Conservation (phyloP, 2,329 filamentous ascomycete genomes). For the Aspergillus sp. region DNA sequence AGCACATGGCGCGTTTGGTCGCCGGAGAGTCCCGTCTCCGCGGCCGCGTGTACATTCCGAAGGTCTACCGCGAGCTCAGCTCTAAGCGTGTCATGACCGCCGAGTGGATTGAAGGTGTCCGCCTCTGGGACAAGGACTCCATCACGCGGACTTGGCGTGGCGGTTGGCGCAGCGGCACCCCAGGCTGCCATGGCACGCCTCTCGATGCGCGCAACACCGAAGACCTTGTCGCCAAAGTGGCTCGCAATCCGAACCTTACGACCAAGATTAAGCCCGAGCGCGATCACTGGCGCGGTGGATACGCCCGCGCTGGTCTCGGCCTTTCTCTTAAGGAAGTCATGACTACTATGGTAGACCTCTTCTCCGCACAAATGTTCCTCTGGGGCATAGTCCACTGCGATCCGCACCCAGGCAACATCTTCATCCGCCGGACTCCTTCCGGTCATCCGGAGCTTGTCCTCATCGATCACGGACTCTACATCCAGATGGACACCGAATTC, state of each 20-base stretch:
- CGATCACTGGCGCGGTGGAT: constrained; percentile 71
- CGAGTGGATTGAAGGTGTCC: constrained; percentile 95
- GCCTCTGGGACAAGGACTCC: constrained; percentile 86
- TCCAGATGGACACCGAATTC: constrained; percentile 82
- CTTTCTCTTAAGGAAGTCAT: constrained; percentile 83
- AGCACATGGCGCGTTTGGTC: constrained; percentile 78
- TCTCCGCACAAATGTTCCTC: constrained; percentile 96
- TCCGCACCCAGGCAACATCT: constrained; percentile 95
- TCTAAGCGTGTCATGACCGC: constrained; percentile 85
- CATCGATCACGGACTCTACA: constrained; percentile 96
- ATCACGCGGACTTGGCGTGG: constrained; percentile 78
- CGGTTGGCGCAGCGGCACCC: constrained; percentile 72
- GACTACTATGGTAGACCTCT: constrained; percentile 94
- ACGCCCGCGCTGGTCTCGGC: constrained; percentile 77
- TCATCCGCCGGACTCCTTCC: constrained; percentile 79
- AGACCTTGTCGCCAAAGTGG: constrained; percentile 37
- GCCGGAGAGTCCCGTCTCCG: constrained; percentile 72
- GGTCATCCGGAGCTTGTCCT: constrained; percentile 89
- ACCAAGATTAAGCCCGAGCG: constrained; percentile 77
- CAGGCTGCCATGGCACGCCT: constrained; percentile 70
- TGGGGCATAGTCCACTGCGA: constrained; percentile 97
- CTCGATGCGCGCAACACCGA: constrained; percentile 58
- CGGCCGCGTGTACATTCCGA: constrained; percentile 83
- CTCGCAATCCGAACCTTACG: neutral
- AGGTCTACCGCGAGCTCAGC: constrained; percentile 78